These are phyloP conservation scores for Chaetomium cochliodes DNA, from an alignment of 495 filamentous ascomycete genomes.

Conservation along the genomic window DNA sequence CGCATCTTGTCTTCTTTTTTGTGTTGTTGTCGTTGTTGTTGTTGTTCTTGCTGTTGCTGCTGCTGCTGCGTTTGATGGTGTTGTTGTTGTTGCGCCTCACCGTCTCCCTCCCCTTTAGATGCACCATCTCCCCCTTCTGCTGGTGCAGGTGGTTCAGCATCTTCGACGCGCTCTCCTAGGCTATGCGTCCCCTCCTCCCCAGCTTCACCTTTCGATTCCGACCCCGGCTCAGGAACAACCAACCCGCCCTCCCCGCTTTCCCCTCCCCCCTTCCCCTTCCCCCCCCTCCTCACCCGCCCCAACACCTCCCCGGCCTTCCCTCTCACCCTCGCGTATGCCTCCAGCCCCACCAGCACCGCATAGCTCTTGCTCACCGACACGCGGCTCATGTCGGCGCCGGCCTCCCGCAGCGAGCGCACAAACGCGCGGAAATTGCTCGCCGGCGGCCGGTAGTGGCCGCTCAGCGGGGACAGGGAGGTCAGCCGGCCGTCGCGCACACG, in stretches of 20 bases:
- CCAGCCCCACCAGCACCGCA: conserved; percentile 76
- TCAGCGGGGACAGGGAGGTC: conserved; percentile 54
- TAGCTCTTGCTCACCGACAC: conserved; percentile 79
- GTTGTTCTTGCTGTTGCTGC: conserved; percentile 34
- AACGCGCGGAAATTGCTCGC: conserved; percentile 77
- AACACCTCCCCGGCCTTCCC: conserved; percentile 53
- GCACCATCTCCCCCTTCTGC: too few species aligned
- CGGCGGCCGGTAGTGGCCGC: conserved; percentile 86
- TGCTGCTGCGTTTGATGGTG: not conserved
- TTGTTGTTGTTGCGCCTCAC: too few species aligned
- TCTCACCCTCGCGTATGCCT: conserved; percentile 67
- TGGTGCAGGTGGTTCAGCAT: too few species aligned
- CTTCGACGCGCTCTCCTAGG: too few species aligned
- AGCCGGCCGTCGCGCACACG: conserved; percentile 79
- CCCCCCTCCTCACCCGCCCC: conserved; percentile 26
- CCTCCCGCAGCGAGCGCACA: conserved; percentile 65
- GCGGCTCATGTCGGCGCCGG: conserved; percentile 74
- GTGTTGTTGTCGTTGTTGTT: conserved; percentile 13
- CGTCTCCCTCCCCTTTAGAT: too few species aligned
- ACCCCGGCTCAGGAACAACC: too few species aligned
- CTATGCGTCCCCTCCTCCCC: too few species aligned
- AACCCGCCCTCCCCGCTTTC: not conserved
- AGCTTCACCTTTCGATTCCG: too few species aligned
- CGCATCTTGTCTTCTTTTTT: conserved; percentile 30
- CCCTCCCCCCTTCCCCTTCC: conserved; percentile 23